phyloP scores from a whole-genome alignment of 208 protist species.

The Leishmania tarentolae region DNA sequence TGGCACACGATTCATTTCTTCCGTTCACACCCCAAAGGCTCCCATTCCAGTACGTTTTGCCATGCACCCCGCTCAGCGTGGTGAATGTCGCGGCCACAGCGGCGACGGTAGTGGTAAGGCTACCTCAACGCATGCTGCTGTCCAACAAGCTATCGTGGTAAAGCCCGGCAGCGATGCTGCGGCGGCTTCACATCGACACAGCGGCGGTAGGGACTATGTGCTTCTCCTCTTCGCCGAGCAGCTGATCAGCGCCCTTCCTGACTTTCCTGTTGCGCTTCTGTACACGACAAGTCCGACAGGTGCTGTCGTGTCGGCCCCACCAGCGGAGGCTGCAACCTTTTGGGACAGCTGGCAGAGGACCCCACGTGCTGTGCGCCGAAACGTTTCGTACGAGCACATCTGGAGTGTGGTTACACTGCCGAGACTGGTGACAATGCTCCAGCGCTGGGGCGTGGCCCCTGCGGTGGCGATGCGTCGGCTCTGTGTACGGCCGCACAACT shows the following conservation, averaged over 20 bases:
- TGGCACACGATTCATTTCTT: conserved; percentile 16
- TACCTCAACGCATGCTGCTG: not conserved
- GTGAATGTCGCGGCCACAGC: not conserved
- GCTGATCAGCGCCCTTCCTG: conserved; percentile 29
- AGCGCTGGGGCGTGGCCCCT: conserved; percentile 38
- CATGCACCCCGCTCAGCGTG: conserved; percentile 3
- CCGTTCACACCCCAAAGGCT: conserved; percentile 13
- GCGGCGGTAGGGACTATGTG: not conserved
- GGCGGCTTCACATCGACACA: not conserved
- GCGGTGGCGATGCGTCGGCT: conserved; percentile 24
- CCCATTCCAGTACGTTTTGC: not conserved
- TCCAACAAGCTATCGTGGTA: not conserved
- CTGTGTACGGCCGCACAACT: not conserved
- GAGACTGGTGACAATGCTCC: conserved; percentile 49
- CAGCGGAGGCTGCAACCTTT: conserved; percentile 2
- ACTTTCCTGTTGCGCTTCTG: conserved; percentile 37
- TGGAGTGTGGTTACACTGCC: conserved; percentile 53
- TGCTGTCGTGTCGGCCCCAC: conserved; percentile 23
- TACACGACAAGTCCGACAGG: conserved; percentile 44
- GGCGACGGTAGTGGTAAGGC: not conserved
- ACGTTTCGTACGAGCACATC: conserved; percentile 26
- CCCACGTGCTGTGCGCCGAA: conserved; percentile 17
- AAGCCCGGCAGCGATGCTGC: too few species aligned
- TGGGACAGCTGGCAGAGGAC: conserved; percentile 33
- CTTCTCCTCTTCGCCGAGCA: conserved; percentile 52